Evolutionary conservation across 2,329 filamentous ascomycete genomes (phyloP), one percentile per base, ranked within the genome.

Genomic region (Stagonosporopsis tanaceti): DNA sequence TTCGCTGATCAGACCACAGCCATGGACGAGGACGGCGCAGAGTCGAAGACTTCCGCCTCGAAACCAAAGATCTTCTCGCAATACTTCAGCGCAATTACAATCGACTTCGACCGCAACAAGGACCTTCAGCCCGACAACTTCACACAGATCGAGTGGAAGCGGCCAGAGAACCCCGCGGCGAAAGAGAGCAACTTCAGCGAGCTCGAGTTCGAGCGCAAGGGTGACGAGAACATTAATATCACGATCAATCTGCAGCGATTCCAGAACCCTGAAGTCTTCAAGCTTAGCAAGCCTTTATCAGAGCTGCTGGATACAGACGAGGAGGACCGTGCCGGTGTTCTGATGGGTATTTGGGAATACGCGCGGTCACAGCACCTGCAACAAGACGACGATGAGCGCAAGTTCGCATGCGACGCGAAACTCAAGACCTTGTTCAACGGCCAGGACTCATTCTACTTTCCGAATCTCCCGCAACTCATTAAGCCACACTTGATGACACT

Each of bases 291-390:
- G 47, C 87, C 89, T 55, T 81, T 99, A 42, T 89, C 92, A 11
- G 90, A 96, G 47, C 85, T 98, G 14, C 82, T 98, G 17, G 95
- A 97, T 70, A 91, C 91, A 69, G 84, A 88, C 46, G 92, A 96
- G 76, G 94, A 92, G 47, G 94, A 95, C 27, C 89, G 93, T 28
- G 89, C 92, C 37, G 93, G 95, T 61, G 90, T 93, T 6, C 88
- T 97, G 27, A 91, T 96, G 83, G 93, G 91, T 14, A 85, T 99
- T 30, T 99, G 93, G 92, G 93, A 97, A 73, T 99, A 99, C 70
- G 91, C 97, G 64, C 89, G 92, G 66, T 84, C 91, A 20, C 90
- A 91, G 82, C 88, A 89, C 17, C 81, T 99, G 44, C 92, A 96
- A 75, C 94, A 97, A 73, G 93, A 97, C 63, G 94, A 98, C 59